Evolutionary conservation across 2,329 filamentous ascomycete genomes (phyloP).

Genomic region (Mycosphaerella arachidis): DNA sequence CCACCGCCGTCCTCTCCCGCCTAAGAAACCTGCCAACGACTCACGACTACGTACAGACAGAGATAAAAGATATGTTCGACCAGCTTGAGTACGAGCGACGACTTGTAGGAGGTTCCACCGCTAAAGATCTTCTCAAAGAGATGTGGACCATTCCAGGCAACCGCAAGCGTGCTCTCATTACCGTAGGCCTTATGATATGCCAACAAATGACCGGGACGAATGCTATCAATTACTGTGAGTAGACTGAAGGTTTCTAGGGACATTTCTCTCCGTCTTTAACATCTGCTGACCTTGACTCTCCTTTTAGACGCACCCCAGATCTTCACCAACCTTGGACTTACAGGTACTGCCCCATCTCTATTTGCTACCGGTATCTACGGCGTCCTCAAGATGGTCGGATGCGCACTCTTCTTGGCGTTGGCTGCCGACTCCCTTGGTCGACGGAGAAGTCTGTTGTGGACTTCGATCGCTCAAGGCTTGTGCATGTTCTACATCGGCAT

Average conservation of each 20-base stretch:
- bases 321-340: constrained; percentile 61
- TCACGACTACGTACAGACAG: constrained; percentile 48
- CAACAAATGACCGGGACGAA: constrained; percentile 65
- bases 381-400: constrained; percentile 63
- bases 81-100: constrained; percentile 67
- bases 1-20: constrained; percentile 51
- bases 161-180: constrained; percentile 60
- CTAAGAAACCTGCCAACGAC: constrained; percentile 58
- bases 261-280: too few relatives aligned
- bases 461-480: constrained; percentile 49
- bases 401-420: constrained; percentile 63
- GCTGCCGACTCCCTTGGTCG: constrained; percentile 67
- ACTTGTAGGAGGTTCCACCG: constrained; percentile 60
- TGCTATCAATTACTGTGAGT: too few relatives aligned
- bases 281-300: constrained; percentile 53
- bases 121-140: constrained; percentile 62
- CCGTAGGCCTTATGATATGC: constrained; percentile 59
- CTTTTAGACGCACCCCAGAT: constrained; percentile 63
- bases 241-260: too few relatives aligned
- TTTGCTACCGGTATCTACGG: constrained; percentile 73
- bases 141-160: constrained; percentile 62
- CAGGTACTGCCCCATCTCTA: constrained; percentile 53
- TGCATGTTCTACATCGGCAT: constrained; percentile 69
- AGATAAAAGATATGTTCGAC: constrained; percentile 61
- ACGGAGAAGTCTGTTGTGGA: constrained; percentile 49